Base-by-base conservation (phyloP, 805 yeast genomes). In the Starmerella bombi region DNA sequence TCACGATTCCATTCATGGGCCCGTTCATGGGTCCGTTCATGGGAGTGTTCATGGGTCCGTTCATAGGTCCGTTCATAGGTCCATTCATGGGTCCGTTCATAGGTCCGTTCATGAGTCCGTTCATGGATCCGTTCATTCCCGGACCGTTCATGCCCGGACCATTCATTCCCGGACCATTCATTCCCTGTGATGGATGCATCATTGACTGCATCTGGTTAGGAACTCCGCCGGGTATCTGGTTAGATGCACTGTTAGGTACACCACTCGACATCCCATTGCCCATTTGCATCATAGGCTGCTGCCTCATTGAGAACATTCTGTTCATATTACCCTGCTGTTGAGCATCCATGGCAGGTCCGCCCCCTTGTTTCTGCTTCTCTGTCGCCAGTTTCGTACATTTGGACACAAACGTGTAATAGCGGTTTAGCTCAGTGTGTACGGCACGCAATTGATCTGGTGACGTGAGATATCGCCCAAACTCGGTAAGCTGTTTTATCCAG, bases 371-470 rank as follows among this genome's bases (percentile, higher is more conserved):
- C 42, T 38, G 37, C 35, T 38, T 32, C 23, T 45, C 46, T 5
- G 32, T 14, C 3, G 52, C 48, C 16, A 28, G 10, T 27, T 32
- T 38, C 25, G 43, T 40, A 30, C 51, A 36, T 5, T 78, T 82
- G 44, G 75, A 74, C 48, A 84, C 84, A 58, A 73, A 80, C 38
- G 74, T 74, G 61, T 80, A 75, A 55, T 79, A 84, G 55, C 76
- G 73, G 41, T 76, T 80, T 42, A 81, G 75, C 51, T 84, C 93
- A 35, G 67, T 62, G 45, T 77, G 74, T 41, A 84, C 69, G 58
- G 76, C 78, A 33, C 74, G 81, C 38, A 82, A 63, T 31, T 81
- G 66, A 35, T 75, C 82, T 14, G 80, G 79, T n/a, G 74, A 72
- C 1, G 86, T 86, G 46, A 76, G 71, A 53, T 70, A 83, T 18